Evolutionary conservation across 352 stramenopile species (phyloP).

Genomic region (Phytophthora pluvialis): DNA sequence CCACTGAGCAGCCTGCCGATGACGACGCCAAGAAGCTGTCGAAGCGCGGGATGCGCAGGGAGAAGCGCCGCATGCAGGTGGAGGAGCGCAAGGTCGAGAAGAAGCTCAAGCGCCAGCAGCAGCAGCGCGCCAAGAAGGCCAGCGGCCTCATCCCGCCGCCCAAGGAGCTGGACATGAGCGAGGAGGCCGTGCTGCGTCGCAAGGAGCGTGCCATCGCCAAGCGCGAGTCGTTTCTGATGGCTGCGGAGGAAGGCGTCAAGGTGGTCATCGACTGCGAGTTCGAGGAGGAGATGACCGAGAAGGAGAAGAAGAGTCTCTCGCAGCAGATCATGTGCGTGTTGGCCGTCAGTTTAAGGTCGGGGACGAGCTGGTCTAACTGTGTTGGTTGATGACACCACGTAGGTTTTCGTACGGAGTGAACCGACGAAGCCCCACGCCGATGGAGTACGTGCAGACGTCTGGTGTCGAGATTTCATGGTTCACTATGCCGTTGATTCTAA

Average conservation of each 20-base stretch:
- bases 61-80: conserved; percentile 69
- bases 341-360: conserved; percentile 3
- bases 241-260: conserved; percentile 78
- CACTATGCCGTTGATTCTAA: neutral
- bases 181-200: conserved; percentile 67
- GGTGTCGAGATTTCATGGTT: neutral
- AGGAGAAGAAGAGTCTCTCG: conserved; percentile 93
- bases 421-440: conserved; percentile 55
- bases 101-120: conserved; percentile 70
- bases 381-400: neutral
- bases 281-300: conserved; percentile 92
- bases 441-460: conserved; percentile 43
- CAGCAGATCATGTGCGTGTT: conserved; percentile 93
- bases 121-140: conserved; percentile 47
- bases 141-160: conserved; percentile 31
- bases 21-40: conserved; percentile 33
- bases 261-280: conserved; percentile 96
- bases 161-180: conserved; percentile 82
- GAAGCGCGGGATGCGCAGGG: conserved; percentile 62
- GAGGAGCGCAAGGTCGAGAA: conserved; percentile 90
- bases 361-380: neutral
- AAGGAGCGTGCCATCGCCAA: conserved; percentile 71
- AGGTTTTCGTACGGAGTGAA: conserved; percentile 90
- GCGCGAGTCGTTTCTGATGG: conserved; percentile 79
- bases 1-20: conserved; percentile 4